Conservation (phyloP, 768 basidiomycete genomes). For the Coprinopsis strossmayeri region DNA sequence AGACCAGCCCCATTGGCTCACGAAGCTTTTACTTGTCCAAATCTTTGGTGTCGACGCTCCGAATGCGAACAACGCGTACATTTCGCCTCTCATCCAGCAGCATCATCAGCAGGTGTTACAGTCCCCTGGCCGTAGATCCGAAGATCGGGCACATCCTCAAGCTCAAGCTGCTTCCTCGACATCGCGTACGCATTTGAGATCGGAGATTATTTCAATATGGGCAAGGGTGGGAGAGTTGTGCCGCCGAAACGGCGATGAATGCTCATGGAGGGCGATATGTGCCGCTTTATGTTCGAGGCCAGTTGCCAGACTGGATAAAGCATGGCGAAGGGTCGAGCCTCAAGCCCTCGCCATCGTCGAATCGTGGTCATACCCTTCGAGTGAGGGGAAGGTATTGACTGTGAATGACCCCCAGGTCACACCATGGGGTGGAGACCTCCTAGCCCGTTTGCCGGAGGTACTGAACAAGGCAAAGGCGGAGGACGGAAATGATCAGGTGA, state of each 20-base stretch:
- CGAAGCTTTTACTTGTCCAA: constrained; percentile 63
- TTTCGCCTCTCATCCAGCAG: constrained; percentile 5
- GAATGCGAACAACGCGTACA: constrained; percentile 3
- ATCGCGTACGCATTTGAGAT: constrained; percentile 63
- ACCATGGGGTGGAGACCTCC: constrained; percentile 65
- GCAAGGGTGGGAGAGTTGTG: constrained; percentile 67
- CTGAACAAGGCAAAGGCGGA: constrained; percentile 39
- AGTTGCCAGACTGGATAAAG: constrained; percentile 71
- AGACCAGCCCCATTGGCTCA: constrained; percentile 75
- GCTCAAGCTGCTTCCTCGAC: constrained; percentile 21
- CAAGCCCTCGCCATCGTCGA: constrained; percentile 53
- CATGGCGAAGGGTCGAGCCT: constrained; percentile 70
- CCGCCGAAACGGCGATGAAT: constrained; percentile 68
- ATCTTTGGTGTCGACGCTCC: constrained; percentile 56
- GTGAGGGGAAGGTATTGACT: constrained; percentile 22
- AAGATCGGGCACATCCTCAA: constrained; percentile 20
- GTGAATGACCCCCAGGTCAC: constrained; percentile 44
- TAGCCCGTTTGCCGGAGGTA: constrained; percentile 27
- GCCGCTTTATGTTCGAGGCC: constrained; percentile 67
- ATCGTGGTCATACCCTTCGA: constrained; percentile 49
- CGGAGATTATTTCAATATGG: constrained; percentile 71
- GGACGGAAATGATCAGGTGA: constrained; percentile 32
- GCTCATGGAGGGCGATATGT: constrained; percentile 71
- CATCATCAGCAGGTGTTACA: constrained; percentile 11
- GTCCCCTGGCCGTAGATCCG: constrained; percentile 26